Conservation (phyloP, 495 filamentous ascomycete species). For the Clavariopsis aquatica region DNA sequence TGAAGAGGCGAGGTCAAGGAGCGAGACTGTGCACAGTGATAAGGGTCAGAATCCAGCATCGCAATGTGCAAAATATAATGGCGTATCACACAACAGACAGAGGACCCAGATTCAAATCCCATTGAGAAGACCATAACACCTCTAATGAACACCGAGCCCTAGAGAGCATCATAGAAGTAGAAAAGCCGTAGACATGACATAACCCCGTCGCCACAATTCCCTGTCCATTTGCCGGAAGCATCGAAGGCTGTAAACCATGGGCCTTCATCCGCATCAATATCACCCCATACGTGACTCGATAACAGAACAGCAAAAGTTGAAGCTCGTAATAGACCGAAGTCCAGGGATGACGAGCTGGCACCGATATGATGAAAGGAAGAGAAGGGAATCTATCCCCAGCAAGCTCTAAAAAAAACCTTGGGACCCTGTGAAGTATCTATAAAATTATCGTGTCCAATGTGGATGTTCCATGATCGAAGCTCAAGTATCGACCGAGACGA, state of each 20-base stretch:
- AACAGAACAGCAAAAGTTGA: background rate
- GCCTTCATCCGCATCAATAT: background rate
- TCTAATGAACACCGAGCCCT: background rate
- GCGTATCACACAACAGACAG: background rate
- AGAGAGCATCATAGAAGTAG: background rate
- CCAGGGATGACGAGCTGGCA: background rate
- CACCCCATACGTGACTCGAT: background rate
- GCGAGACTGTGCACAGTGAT: background rate
- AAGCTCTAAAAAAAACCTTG: conserved; percentile 13
- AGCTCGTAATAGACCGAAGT: conserved; percentile 1
- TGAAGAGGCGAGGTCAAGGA: too few relatives aligned
- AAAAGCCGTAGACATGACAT: background rate
- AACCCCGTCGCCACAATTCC: background rate
- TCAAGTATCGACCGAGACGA: background rate
- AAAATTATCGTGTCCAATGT: conserved; percentile 6
- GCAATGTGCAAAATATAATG: too few relatives aligned
- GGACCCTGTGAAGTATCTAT: conserved; percentile 10
- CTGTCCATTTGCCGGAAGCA: background rate
- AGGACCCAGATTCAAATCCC: background rate
- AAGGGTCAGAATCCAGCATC: too few relatives aligned
- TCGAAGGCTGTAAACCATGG: background rate
- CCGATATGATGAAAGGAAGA: conserved; percentile 4
- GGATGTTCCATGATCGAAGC: background rate
- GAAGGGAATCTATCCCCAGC: conserved; percentile 16
- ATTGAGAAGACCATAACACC: background rate